Conservation (phyloP, 1,284 basidiomycete species). For the Schizophyllum amplum region DNA sequence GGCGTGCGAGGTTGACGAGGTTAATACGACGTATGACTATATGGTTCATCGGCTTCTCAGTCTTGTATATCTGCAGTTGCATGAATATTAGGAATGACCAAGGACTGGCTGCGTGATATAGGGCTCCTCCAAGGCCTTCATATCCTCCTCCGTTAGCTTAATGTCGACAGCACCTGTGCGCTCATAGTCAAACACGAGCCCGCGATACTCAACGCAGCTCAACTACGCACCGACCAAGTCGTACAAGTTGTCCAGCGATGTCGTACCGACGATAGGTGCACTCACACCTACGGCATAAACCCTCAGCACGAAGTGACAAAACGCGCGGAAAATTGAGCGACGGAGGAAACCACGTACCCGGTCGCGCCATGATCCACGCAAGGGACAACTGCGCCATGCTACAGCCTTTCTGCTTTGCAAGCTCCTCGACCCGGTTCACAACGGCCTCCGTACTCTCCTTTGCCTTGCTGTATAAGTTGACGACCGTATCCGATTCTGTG, state of each 20-base stretch:
- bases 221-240: conserved; percentile 36
- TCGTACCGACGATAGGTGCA: conserved; percentile 52
- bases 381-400: conserved; percentile 54
- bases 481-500: conserved; percentile 13
- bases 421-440: conserved; percentile 32
- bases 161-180: conserved; percentile 22
- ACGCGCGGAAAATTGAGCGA: no score
- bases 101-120: conserved; percentile 32
- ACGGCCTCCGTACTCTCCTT: neutral
- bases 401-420: conserved; percentile 40
- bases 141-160: conserved; percentile 43
- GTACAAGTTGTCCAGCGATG: conserved; percentile 41
- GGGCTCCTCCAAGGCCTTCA: conserved; percentile 37
- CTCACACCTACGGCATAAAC: conserved; percentile 40
- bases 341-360: no score
- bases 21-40: no score
- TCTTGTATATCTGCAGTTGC: no score
- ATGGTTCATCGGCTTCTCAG: no score
- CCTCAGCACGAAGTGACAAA: no score
- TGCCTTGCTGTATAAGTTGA: neutral
- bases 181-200: neutral
- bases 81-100: conserved; percentile 20
- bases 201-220: neutral
- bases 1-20: no score
- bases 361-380: conserved; percentile 42